Conservation (phyloP, 495 filamentous ascomycete genomes). For the Trichoderma erinaceum region DNA sequence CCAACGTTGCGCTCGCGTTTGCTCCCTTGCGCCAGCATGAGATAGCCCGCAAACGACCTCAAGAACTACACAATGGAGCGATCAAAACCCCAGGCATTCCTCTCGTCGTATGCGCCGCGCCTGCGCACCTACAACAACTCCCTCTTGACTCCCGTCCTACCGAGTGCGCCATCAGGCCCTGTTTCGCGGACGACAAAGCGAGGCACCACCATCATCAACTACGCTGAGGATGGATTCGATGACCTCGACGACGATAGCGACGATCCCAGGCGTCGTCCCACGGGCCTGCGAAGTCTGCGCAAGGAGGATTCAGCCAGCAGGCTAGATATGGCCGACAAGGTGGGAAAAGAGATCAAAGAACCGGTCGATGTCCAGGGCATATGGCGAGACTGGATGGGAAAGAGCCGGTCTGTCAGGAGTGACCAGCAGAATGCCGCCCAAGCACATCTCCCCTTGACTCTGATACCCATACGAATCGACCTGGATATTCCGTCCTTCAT, state of each 20-base stretch:
- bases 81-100: slow-evolving; percentile 68
- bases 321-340: slow-evolving; percentile 59
- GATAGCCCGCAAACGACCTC: background rate
- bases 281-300: slow-evolving; percentile 74
- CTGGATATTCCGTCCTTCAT: slow-evolving; percentile 79
- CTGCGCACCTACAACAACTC: slow-evolving; percentile 89
- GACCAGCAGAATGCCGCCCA: slow-evolving; percentile 78
- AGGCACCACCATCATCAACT: slow-evolving; percentile 93
- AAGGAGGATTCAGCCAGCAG: slow-evolving; percentile 62
- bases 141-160: slow-evolving; percentile 81
- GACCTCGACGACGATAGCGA: slow-evolving; percentile 92
- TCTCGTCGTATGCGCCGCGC: slow-evolving; percentile 86
- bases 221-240: slow-evolving; percentile 91
- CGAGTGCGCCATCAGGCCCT: slow-evolving; percentile 56
- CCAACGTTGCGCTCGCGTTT: slow-evolving; percentile 6
- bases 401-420: slow-evolving; percentile 46
- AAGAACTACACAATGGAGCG: slow-evolving; percentile 34
- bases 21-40: slow-evolving; percentile 16
- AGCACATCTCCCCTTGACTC: slow-evolving; percentile 74
- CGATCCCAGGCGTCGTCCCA: slow-evolving; percentile 61
- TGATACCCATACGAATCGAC: slow-evolving; percentile 95
- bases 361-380: slow-evolving; percentile 85
- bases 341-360: slow-evolving; percentile 73
- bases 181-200: slow-evolving; percentile 86
- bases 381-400: slow-evolving; percentile 93